Base-by-base conservation (phyloP, 495 filamentous ascomycete genomes). In the Penicillium cinerascens region DNA sequence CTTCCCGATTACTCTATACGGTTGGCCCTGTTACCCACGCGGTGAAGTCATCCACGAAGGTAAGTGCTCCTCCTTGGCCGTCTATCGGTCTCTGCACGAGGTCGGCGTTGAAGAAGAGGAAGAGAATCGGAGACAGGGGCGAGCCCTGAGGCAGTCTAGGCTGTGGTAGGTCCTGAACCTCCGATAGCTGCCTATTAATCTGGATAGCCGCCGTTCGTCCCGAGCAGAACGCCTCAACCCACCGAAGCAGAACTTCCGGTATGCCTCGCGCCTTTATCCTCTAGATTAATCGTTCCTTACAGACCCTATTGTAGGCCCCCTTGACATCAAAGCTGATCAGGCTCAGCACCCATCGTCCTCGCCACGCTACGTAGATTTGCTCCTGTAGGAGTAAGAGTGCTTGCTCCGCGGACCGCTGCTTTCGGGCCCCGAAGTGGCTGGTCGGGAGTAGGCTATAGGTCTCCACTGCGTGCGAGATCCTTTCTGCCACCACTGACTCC, bases 251-350 rank as follows among this genome's bases (percentile, higher is more conserved):
- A 9, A 17, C 46, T 11, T 60, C 52, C 10, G 61, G 64, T 44
- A 74, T 69, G 17, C 60, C 55, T 60, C 63, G 42, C 22, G 59
- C 57, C 54, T 52, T 59, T 17, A 75, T 51, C 49, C 66, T 67
- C 42, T 66, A 51, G 36, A 70, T 37, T 38, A 72, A 39, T 56
- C 58, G 54, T 54, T 64, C 64, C 45, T 63, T 70, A 37, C 44
- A 61, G 11, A 76, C 69, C 5, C 66, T 52, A 37, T 75, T 74
- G 49, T 72, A 76, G 39, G 66, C 73, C 10, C 70, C 70, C 54
- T 73, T 72, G 16, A 73, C 66, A 60, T 76, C 67, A 42, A 74
- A 74, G 48, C 55, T 67, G 47, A 74, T 60, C 44, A 75, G n/a
- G 37, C 58, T 69, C 33, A 62, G 40, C 64, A 51, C 44, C 20